phyloP scores from a whole-genome alignment of 202 grass and related monocot species.

The Hordeum pubiflorum region DNA sequence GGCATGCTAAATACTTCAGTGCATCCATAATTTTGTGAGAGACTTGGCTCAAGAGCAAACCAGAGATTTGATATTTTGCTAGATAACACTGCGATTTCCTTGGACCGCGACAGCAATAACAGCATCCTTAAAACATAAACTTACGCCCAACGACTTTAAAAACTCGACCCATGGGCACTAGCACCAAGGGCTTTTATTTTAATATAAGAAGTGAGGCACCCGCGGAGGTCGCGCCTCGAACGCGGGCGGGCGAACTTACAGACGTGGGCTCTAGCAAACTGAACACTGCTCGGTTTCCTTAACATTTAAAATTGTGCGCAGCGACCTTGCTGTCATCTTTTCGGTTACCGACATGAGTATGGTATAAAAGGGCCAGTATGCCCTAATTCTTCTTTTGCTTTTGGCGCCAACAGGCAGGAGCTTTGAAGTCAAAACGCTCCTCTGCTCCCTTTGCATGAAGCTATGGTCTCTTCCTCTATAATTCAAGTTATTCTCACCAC shows the following conservation, averaged over 20 bases:
- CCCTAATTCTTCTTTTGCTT: neutral
- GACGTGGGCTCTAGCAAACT: neutral
- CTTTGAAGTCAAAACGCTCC: neutral
- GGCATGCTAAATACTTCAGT: neutral
- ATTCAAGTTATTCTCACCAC: neutral
- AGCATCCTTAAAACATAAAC: neutral
- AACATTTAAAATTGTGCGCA: neutral
- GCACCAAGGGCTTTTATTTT: neutral
- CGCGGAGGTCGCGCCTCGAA: neutral
- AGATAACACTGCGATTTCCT: neutral
- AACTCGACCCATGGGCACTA: neutral
- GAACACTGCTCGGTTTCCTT: neutral
- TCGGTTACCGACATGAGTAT: neutral
- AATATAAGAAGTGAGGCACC: neutral
- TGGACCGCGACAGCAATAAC: neutral
- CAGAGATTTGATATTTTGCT: neutral
- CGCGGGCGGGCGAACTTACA: neutral
- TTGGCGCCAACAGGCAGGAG: neutral
- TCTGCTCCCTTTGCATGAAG: neutral
- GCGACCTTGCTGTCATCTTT: neutral
- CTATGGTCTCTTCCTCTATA: neutral
- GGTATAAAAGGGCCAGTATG: neutral
- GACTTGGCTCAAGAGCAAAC: neutral
- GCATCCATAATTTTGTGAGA: neutral
- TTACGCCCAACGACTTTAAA: neutral